phyloP scores from a whole-genome alignment of 345 rosid genomes.

The Camelina hispida region DNA sequence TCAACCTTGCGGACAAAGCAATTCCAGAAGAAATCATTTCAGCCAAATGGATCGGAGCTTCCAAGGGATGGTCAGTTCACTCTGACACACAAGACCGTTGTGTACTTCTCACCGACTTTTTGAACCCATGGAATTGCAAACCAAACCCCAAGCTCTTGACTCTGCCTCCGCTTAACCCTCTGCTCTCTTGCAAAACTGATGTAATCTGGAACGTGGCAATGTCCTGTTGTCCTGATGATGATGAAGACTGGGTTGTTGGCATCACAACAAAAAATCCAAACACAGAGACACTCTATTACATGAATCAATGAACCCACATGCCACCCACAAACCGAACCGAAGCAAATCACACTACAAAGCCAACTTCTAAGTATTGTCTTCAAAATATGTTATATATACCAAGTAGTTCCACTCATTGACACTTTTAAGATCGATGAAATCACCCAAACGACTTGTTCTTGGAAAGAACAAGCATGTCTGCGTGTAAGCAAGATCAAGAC shows the following conservation, averaged over 20 bases:
- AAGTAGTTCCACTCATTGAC: conserved; percentile 21
- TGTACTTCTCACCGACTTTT: background rate
- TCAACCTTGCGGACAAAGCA: background rate
- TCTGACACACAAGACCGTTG: conserved; percentile 4
- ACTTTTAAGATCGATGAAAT: conserved; percentile 25
- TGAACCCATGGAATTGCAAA: conserved; percentile 6
- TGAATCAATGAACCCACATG: conserved; percentile 6
- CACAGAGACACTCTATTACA: conserved; percentile 19
- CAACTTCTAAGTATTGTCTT: conserved; percentile 28
- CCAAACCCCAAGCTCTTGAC: conserved; percentile 7
- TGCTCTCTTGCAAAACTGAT: conserved; percentile 20
- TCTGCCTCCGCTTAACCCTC: conserved; percentile 16
- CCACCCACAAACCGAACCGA: conserved; percentile 11
- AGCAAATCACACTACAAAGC: conserved; percentile 30
- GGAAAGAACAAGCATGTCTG: conserved; percentile 91
- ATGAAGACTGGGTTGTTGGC: conserved; percentile 15
- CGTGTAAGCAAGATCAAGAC: conserved; percentile 35
- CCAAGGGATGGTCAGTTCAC: background rate
- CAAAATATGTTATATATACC: conserved; percentile 21
- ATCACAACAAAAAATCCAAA: conserved; percentile 33
- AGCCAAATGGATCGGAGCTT: conserved; percentile 19
- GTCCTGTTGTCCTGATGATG: conserved; percentile 26
- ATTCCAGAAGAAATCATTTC: background rate
- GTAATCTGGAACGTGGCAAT: conserved; percentile 29
- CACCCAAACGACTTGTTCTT: conserved; percentile 14